These are phyloP conservation scores for Raffaelea deltoideospora DNA, from an alignment of 2,329 filamentous ascomycete species.

Conservation along the genomic window DNA sequence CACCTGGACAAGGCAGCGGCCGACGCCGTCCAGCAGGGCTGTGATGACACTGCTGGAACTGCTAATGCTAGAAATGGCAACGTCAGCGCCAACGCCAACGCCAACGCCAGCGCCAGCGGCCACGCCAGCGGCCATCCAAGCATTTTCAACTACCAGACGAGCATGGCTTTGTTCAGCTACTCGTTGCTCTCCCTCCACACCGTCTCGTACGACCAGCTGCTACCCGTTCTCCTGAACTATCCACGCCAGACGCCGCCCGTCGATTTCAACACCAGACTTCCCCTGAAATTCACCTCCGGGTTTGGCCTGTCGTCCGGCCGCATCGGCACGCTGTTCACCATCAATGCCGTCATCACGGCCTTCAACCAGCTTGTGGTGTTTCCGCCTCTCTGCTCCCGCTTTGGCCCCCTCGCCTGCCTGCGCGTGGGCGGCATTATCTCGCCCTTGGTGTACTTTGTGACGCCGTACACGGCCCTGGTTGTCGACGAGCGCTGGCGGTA, in stretches of 20 bases:
- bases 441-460: constrained; percentile 64
- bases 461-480: constrained; percentile 63
- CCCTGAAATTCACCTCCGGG: constrained; percentile 70
- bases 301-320: constrained; percentile 58
- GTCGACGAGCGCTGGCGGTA: constrained; percentile 33
- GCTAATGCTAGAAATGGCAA: too few species aligned
- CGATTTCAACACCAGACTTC: constrained; percentile 44
- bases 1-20: too few species aligned
- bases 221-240: constrained; percentile 80
- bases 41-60: too few species aligned
- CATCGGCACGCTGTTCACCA: constrained; percentile 75
- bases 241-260: constrained; percentile 38
- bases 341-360: constrained; percentile 68
- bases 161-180: constrained; percentile 48
- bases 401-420: constrained; percentile 61
- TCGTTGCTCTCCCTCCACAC: constrained; percentile 69
- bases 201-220: constrained; percentile 71
- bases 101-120: background rate
- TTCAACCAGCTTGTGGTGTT: constrained; percentile 78
- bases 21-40: too few species aligned
- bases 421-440: constrained; percentile 48
- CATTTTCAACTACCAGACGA: constrained; percentile 17
- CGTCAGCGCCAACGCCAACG: constrained; percentile 9
- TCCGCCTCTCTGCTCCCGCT: constrained; percentile 55
- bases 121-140: constrained; percentile 1